Percentiles rank a stretch among this genome's conserved stretches.
These are phyloP conservation scores for Cercophora newfieldiana DNA, from an alignment of 495 filamentous ascomycete species.

Conservation along the genomic window DNA sequence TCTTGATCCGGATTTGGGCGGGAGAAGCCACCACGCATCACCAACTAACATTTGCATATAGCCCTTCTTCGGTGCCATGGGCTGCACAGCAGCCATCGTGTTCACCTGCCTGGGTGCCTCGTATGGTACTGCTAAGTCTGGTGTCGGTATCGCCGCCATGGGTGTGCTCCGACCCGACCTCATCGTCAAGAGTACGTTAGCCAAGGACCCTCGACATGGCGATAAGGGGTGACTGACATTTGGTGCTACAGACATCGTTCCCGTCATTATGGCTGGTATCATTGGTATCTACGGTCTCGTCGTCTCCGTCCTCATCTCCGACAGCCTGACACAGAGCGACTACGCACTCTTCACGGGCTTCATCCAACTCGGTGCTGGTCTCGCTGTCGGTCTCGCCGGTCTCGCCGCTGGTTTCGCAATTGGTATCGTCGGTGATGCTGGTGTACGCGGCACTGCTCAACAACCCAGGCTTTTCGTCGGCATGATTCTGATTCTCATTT, in stretches of 20 bases:
- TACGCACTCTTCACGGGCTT: constrained; percentile 86
- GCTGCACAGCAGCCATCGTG: constrained; percentile 96
- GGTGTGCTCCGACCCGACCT: constrained; percentile 96
- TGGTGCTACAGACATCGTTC: constrained; percentile 77
- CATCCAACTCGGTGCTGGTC: constrained; percentile 96
- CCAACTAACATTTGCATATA: constrained; percentile 45
- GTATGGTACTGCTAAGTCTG: constrained; percentile 98
- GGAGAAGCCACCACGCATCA: constrained; percentile 12
- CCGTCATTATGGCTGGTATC: constrained; percentile 99
- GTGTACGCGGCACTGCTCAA: constrained; percentile 97
- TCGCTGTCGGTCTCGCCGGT: constrained; percentile 94
- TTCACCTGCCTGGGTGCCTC: constrained; percentile 99
- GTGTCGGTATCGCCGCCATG: constrained; percentile 97
- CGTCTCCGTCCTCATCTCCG: constrained; percentile 96
- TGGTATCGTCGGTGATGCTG: constrained; percentile 98
- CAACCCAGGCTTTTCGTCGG: constrained; percentile 97
- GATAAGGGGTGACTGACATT: constrained; percentile 16
- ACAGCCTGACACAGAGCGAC: constrained; percentile 76
- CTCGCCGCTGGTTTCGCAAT: constrained; percentile 98
- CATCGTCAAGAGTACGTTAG: constrained; percentile 91
- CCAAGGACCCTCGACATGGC: constrained; percentile 15
- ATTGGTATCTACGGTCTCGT: constrained; percentile 99
- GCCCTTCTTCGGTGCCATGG: constrained; percentile 99
- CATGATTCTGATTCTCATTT: constrained; percentile 99
- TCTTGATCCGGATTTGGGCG: background rate